Conservation (phyloP, 805 yeast genomes). For the Hanseniaspora nectarophila region DNA sequence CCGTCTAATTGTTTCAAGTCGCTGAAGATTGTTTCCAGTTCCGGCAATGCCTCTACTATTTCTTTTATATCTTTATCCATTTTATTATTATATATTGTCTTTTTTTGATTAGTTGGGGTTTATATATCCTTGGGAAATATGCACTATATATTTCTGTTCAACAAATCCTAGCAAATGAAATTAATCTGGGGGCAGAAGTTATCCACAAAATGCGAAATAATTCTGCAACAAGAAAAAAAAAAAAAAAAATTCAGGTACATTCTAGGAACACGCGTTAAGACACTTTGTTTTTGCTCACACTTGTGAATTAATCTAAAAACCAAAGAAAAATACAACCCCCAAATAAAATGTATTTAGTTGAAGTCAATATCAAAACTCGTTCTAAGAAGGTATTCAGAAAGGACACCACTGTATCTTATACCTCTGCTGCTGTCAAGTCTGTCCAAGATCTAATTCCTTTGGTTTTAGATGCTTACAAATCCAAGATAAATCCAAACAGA, state of each 20-base stretch:
- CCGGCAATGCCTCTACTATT: conserved; percentile 27
- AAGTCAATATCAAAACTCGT: conserved; percentile 45
- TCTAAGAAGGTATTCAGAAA: conserved; percentile 31
- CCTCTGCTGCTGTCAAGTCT: neutral
- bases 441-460: conserved; percentile 20
- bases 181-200: no score
- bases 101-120: no score
- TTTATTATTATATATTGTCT: no score
- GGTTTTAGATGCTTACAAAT: conserved; percentile 31
- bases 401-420: neutral
- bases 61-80: conserved; percentile 39
- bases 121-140: no score
- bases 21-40: conserved; percentile 18
- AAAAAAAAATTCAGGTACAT: no score
- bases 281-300: no score
- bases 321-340: conserved; percentile 6
- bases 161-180: no score
- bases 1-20: neutral
- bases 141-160: no score
- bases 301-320: no score
- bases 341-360: conserved; percentile 7
- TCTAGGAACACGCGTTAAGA: no score
- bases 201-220: no score
- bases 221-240: no score
- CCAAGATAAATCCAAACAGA: conserved; percentile 36